Conservation (phyloP, 2,329 filamentous ascomycete genomes). For the Aspergillus fischeri region DNA sequence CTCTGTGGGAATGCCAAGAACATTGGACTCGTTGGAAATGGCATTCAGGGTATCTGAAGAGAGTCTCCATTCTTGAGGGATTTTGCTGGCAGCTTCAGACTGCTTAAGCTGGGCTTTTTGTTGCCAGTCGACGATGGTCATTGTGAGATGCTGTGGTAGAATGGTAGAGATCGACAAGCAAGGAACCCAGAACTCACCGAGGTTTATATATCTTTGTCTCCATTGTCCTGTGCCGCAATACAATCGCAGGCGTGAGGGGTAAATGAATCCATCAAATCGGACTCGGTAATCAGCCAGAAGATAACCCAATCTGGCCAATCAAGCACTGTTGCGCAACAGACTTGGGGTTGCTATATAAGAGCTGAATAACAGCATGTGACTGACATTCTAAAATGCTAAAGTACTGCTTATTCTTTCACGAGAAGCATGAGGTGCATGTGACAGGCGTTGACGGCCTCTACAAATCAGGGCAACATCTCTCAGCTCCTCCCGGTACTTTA, state of each 20-base stretch:
- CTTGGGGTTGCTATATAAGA: too few relatives aligned
- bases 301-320: neutral
- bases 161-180: neutral
- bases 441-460: too few relatives aligned
- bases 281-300: neutral
- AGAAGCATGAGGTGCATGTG: too few relatives aligned
- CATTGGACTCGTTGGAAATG: neutral
- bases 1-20: slow-evolving; percentile 2
- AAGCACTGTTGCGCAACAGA: neutral
- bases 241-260: neutral
- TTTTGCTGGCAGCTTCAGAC: slow-evolving; percentile 6
- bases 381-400: too few relatives aligned
- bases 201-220: neutral
- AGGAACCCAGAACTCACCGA: neutral
- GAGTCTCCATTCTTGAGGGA: slow-evolving; percentile 7
- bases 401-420: too few relatives aligned
- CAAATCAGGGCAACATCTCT: too few relatives aligned
- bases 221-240: too few relatives aligned
- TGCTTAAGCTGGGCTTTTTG: slow-evolving; percentile 7
- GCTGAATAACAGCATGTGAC: too few relatives aligned
- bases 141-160: neutral
- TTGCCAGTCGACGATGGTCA: slow-evolving; percentile 4
- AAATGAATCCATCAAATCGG: neutral
- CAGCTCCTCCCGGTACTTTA: too few relatives aligned
- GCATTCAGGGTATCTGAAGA: neutral